Base-by-base conservation (phyloP, 306 rosid genomes). In the Rosa chinensis region DNA sequence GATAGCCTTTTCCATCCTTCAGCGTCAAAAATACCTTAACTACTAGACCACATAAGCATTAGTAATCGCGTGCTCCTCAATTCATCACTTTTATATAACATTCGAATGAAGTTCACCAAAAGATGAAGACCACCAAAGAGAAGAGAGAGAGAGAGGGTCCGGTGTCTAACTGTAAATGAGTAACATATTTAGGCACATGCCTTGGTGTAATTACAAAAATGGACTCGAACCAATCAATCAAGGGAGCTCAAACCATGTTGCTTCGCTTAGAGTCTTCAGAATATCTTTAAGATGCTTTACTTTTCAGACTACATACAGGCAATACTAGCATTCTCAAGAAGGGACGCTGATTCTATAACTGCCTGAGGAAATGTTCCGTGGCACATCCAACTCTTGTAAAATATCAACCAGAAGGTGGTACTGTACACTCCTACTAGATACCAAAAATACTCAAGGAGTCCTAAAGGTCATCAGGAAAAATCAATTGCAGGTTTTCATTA, bases 401-500 rank as follows among this genome's bases (percentile, higher is more conserved):
- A 21, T 67, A 62, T 47, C 7, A 4, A 73, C 55, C 45, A 64
- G 20, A 20, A 55, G 69, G 67, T 45, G 64, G 81, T 52, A 42
- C 25, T 35, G 72, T 72, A 61, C 55, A 23, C 75, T 52, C 73
- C 58, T 21, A 23, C 64, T 63, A 70, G 59, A 79, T 58, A 69
- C 37, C 47, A 52, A 14, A 21, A 78, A 32, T 32, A 28, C 49
- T 56, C 6, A 1, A 44, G 11, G 2, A 32, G 63, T 28, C n/a
- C 11, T 39, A 45, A 61, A 58, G 44, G 16, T 86, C 83, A 72
- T 91, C 95, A 6, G 97, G 95, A 82, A 92, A 92, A 50, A 85
- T 82, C 47, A 94, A 43, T 56, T 20, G 80, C 67, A 94, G 86
- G 80, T 87, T 93, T 82, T 92, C 94, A 43, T 94, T 94, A 79